Conservation (phyloP, 768 basidiomycete species). For the Plicaturopsis crispa region DNA sequence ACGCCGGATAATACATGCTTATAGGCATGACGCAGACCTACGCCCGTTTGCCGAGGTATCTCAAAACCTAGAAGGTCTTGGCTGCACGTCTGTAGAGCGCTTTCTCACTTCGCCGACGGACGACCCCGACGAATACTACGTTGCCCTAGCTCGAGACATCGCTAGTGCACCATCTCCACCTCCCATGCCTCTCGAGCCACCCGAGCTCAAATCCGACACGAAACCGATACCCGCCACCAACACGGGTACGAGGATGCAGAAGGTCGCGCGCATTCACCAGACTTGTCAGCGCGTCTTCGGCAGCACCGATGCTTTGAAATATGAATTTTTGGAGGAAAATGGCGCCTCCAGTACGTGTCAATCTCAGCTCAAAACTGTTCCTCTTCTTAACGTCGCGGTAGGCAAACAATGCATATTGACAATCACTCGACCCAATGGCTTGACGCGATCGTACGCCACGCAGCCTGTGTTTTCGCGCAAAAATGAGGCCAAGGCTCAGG, state of each 20-base stretch:
- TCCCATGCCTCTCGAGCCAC: too few species aligned
- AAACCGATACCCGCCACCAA: too few species aligned
- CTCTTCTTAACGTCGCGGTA: constrained; percentile 14
- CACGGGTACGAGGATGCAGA: constrained; percentile 12
- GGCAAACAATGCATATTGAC: constrained; percentile 57
- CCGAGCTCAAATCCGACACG: too few species aligned
- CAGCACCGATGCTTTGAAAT: constrained; percentile 31
- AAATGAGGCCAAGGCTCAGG: constrained; percentile 46
- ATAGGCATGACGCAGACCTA: background rate
- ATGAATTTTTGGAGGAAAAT: constrained; percentile 38
- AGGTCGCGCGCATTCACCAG: constrained; percentile 31
- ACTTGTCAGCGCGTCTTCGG: constrained; percentile 35
- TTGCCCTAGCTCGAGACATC: too few species aligned
- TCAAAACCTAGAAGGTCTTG: constrained; percentile 17
- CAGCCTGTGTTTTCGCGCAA: constrained; percentile 34
- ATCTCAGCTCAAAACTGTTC: background rate
- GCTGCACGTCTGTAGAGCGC: constrained; percentile 17
- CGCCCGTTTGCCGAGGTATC: constrained; percentile 18
- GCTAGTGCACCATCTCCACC: too few species aligned
- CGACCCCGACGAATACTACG: too few species aligned
- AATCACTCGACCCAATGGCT: constrained; percentile 47
- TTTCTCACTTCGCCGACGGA: too few species aligned
- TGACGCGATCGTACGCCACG: constrained; percentile 45
- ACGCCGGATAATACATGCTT: too few species aligned
- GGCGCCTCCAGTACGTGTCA: constrained; percentile 24